Conservation (phyloP, 306 rosid species). For the Cucumis hystrix region DNA sequence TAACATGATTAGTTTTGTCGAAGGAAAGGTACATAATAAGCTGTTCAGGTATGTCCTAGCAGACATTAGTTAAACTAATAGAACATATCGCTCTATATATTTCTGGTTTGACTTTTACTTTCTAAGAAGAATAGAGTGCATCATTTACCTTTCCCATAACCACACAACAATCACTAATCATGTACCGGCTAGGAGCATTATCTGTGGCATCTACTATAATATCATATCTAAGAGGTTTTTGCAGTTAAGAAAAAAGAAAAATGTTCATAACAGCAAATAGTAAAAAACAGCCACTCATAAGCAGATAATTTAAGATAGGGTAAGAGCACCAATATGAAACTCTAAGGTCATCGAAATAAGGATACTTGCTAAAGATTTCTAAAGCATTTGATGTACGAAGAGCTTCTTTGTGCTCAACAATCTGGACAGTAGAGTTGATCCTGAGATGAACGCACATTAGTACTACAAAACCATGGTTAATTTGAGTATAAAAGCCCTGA, state of each 20-base stretch:
- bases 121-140: neutral
- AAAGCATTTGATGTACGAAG: conserved; percentile 71
- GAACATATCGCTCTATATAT: neutral
- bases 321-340: neutral
- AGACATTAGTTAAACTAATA: neutral
- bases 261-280: neutral
- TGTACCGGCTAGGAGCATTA: conserved; percentile 92
- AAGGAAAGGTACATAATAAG: neutral
- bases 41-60: neutral
- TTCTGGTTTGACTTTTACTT: neutral
- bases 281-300: neutral
- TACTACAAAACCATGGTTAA: neutral
- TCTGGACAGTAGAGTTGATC: conserved; percentile 68
- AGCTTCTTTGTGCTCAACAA: conserved; percentile 80
- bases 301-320: neutral
- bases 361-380: conserved; percentile 78
- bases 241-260: conserved; percentile 26
- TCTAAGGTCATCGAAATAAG: conserved; percentile 12
- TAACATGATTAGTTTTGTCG: neutral
- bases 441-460: conserved; percentile 25
- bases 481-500: too few relatives aligned
- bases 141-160: conserved; percentile 76
- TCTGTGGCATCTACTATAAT: conserved; percentile 85
- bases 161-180: conserved; percentile 96
- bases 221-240: conserved; percentile 51